Base-by-base conservation (phyloP, 805 yeast species). In the Nakazawaea sp. region DNA sequence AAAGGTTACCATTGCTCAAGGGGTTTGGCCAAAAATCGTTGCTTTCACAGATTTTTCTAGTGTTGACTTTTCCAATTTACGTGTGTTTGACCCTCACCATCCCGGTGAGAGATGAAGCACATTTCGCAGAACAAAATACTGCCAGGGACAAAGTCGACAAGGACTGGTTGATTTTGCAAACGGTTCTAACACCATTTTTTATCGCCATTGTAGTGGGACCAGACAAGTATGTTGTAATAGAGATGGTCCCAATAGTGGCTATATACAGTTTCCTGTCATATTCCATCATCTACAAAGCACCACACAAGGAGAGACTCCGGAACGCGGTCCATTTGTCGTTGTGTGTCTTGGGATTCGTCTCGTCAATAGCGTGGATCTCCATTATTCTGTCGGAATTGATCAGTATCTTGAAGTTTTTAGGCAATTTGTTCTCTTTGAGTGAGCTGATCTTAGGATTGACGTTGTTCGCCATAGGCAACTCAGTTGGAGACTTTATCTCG, bases 391-490 rank as follows among this genome's bases (percentile, higher is more conserved):
- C 75, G 3, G 84, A 80, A 44, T 75, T 88, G 11, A 81, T 90
- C 28, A 67, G 68, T 3, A 63, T 80, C 1, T 56, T 90, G 32
- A 73, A 78, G 36, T 64, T 79, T 16, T 53, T 84, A 40, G 80
- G 89, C 0, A 62, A 72, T 1, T 62, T 78, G 0, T 72, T 75
- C 35, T 55, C 72, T 19, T 58, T 90, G 6, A 75, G 87, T 8
- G 92, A 86, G 42, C 87, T 88, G 3, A 69, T 89, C 10, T 59
- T 90, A 18, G 98, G 98, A 0, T 61, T 88, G 9, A 90, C 97
- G 0, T 68, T 90, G 0, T 83, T 90, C 56, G 96, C 97, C 0
- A 61, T 90, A 41, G 97, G 98, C 4, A 92, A 90, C 55, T 89
- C 96, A 1, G 62, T 84, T 5, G 97, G 97, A 5, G 98, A 90